A percentile compares a stretch with the other conserved stretches of the same genome.
These are phyloP conservation scores for Meyerozyma guilliermondii DNA, from an alignment of 1,139 yeast species.

Conservation along the genomic window DNA sequence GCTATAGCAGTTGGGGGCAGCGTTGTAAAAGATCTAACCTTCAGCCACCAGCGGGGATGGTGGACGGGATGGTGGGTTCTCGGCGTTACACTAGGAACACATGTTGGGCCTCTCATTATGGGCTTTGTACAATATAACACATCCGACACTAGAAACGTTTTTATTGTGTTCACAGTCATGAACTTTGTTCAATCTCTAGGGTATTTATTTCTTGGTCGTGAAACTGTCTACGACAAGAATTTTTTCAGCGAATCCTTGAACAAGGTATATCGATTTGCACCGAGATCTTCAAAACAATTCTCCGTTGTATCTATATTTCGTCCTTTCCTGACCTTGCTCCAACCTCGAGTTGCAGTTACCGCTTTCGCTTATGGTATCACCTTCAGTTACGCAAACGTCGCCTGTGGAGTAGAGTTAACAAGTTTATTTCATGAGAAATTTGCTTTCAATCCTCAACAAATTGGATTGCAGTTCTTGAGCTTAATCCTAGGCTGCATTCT, in stretches of 20 bases:
- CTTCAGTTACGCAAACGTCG: constrained; percentile 20
- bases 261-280: constrained; percentile 1
- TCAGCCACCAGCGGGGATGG: constrained; percentile 18
- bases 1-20: constrained; percentile 17
- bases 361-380: constrained; percentile 17
- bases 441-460: constrained; percentile 16
- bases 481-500: constrained; percentile 18
- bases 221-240: constrained; percentile 12
- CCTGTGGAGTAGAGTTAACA: constrained; percentile 20
- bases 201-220: constrained; percentile 15
- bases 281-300: constrained; percentile 6
- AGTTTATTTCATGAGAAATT: constrained; percentile 17
- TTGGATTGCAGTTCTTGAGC: constrained; percentile 19
- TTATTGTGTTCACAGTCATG: constrained; percentile 13
- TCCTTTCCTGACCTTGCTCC: constrained; percentile 10
- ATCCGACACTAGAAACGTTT: constrained; percentile 10
- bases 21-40: constrained; percentile 15
- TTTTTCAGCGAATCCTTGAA: constrained; percentile 8
- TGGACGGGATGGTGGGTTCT: constrained; percentile 19
- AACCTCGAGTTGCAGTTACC: constrained; percentile 10
- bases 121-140: constrained; percentile 16
- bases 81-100: constrained; percentile 16
- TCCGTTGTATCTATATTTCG: constrained; percentile 6
- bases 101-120: constrained; percentile 18
- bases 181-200: constrained; percentile 13